phyloP scores from a whole-genome alignment of 371 early-diverging fungal genomes.

The Nematocida major region DNA sequence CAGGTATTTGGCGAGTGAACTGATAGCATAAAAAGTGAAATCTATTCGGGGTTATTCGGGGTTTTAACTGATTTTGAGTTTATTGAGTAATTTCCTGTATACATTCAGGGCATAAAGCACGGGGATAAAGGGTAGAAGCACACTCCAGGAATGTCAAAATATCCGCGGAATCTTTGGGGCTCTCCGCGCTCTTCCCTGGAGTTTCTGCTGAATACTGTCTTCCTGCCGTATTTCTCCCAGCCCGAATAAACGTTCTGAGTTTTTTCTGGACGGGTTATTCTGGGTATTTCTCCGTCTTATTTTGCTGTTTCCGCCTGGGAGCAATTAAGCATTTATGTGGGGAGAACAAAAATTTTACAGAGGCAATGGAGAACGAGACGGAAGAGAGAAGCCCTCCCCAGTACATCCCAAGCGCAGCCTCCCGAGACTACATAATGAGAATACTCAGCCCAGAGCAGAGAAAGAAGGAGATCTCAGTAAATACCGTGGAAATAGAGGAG shows the following conservation, averaged over 20 bases:
- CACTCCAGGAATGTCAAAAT: neutral
- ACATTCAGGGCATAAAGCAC: neutral
- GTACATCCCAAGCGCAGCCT: neutral
- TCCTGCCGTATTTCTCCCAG: no score
- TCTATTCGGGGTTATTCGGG: no score
- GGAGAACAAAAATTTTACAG: conserved; percentile 7
- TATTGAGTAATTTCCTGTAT: no score
- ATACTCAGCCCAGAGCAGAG: conserved; percentile 12
- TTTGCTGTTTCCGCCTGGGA: no score
- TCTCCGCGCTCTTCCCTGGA: neutral
- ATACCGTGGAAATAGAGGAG: neutral
- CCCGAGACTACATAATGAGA: neutral
- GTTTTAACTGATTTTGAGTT: no score
- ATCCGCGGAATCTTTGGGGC: neutral
- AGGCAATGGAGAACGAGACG: neutral
- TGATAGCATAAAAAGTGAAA: neutral
- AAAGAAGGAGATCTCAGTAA: conserved; percentile 19
- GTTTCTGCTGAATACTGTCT: no score
- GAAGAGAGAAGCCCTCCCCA: neutral
- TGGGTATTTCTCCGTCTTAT: no score
- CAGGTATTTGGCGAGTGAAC: no score
- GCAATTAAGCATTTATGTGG: no score
- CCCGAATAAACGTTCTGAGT: no score
- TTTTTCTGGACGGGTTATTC: no score
- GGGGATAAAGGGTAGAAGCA: neutral